phyloP scores from a whole-genome alignment of 495 filamentous ascomycete species.

The Opeltia flavorubescens region DNA sequence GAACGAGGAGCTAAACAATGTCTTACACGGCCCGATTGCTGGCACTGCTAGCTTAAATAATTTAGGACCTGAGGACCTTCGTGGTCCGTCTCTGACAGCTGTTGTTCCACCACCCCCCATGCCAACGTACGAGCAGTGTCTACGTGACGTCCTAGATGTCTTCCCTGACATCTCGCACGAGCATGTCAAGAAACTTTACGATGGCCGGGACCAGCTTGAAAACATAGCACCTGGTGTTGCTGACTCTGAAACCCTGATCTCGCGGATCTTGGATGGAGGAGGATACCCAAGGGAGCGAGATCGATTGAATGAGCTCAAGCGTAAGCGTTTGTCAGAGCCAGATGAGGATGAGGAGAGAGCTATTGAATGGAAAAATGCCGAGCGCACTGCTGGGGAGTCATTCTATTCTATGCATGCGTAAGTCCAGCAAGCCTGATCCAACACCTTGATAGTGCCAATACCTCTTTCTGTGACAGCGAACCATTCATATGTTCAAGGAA shows the following conservation, averaged over 20 bases:
- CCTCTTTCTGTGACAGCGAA: neutral
- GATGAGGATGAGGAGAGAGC: constrained; percentile 24
- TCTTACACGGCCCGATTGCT: neutral
- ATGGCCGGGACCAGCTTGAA: constrained; percentile 5
- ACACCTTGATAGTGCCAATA: too few relatives aligned
- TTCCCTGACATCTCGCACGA: constrained; percentile 37
- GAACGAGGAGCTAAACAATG: neutral
- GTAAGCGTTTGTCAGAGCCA: constrained; percentile 22
- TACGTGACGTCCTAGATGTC: constrained; percentile 28
- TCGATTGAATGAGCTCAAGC: constrained; percentile 22
- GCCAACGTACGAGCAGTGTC: constrained; percentile 18
- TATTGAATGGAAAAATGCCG: constrained; percentile 20
- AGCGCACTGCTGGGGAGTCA: neutral
- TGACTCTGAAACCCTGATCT: constrained; percentile 22
- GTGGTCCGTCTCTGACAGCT: neutral
- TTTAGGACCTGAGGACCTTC: neutral
- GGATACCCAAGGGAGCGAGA: constrained; percentile 34
- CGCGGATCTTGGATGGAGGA: constrained; percentile 27
- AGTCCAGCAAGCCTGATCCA: neutral
- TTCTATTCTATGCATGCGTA: neutral
- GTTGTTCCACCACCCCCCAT: neutral
- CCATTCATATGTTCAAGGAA: neutral
- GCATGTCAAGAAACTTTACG: constrained; percentile 27
- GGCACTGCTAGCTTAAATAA: neutral
- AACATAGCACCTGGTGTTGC: neutral